Evolutionary conservation across 306 rosid species (phyloP).

Genomic region (Spatholobus suberectus): DNA sequence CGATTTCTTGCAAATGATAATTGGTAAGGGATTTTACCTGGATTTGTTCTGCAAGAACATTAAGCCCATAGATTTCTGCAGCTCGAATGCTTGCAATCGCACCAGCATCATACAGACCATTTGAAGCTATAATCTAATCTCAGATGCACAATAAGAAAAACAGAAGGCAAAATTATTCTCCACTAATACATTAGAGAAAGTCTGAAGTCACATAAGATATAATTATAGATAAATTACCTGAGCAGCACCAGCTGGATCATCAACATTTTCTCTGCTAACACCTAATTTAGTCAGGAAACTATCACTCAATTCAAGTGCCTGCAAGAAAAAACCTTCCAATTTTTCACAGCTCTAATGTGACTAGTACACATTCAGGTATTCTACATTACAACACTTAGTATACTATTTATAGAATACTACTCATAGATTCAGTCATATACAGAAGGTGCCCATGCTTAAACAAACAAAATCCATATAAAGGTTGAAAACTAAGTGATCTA

Average conservation of each 20-base stretch:
- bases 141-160: conserved; percentile 8
- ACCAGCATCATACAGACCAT: conserved; percentile 56
- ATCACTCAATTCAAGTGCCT: conserved; percentile 72
- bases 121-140: conserved; percentile 55
- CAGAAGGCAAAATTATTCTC: conserved; percentile 26
- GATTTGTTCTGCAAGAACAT: conserved; percentile 63
- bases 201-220: background rate
- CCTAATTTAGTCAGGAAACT: conserved; percentile 60
- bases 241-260: conserved; percentile 76
- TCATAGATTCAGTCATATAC: background rate
- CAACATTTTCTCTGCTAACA: conserved; percentile 61
- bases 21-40: conserved; percentile 49
- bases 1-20: conserved; percentile 18
- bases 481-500: background rate
- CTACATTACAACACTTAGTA: background rate
- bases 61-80: conserved; percentile 65
- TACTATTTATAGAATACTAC: background rate
- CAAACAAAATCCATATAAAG: background rate
- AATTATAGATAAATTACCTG: conserved; percentile 51
- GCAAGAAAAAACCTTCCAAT: conserved; percentile 36
- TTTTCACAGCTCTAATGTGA: conserved; percentile 14
- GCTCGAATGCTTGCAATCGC: conserved; percentile 69
- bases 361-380: background rate
- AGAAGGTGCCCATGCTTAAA: conserved; percentile 7
- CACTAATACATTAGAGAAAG: conserved; percentile 4